phyloP scores from a whole-genome alignment of 1,284 basidiomycete species.

The Puccinia triticina region DNA sequence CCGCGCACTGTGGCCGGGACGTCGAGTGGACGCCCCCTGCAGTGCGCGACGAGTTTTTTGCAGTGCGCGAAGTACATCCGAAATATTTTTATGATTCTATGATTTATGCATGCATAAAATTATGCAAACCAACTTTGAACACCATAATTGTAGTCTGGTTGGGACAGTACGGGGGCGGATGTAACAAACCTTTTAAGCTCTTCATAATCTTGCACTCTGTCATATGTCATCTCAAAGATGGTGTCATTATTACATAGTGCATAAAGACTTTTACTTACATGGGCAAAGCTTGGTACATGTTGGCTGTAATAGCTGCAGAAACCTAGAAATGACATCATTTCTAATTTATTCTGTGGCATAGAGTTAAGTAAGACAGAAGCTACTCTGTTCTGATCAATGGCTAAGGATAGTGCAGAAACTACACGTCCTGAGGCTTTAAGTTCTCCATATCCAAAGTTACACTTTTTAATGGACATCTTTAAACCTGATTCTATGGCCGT shows the following conservation, averaged over 20 bases:
- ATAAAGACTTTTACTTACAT: background rate
- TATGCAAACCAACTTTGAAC: no score
- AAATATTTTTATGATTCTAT: no score
- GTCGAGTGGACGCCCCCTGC: no score
- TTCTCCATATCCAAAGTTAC: slow-evolving; percentile 28
- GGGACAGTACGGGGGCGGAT: background rate
- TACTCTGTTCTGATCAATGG: slow-evolving; percentile 14
- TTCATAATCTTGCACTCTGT: background rate
- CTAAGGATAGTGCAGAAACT: background rate
- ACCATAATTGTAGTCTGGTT: background rate
- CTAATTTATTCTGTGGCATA: slow-evolving; percentile 55
- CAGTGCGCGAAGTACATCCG: no score
- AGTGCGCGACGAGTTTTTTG: no score
- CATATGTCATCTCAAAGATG: slow-evolving; percentile 20
- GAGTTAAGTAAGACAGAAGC: background rate
- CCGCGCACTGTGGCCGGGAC: no score
- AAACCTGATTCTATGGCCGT: background rate
- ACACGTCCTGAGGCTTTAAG: background rate
- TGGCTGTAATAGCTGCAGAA: slow-evolving; percentile 2
- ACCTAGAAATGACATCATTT: no score
- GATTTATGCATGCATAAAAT: no score
- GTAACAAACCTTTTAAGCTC: background rate
- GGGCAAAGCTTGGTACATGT: background rate
- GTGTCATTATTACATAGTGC: background rate
- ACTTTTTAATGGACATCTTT: slow-evolving; percentile 21